phyloP scores from a whole-genome alignment of 2,329 filamentous ascomycete species.

The Clarireedia paspali region DNA sequence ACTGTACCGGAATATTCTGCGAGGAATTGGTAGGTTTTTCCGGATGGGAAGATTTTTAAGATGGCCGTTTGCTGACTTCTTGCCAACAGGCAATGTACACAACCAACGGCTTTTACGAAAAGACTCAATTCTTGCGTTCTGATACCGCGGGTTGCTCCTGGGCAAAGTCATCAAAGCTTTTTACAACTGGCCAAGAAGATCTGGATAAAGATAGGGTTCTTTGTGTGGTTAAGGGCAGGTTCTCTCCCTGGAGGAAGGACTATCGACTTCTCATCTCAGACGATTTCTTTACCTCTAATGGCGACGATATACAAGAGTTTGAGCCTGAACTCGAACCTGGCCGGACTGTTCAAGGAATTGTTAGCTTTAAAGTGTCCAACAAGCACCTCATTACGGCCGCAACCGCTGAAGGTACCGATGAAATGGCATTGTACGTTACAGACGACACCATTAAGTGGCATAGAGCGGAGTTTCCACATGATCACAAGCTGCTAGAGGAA shows the following conservation, averaged over 20 bases:
- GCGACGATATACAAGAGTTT: constrained; percentile 47
- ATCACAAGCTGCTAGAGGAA: constrained; percentile 73
- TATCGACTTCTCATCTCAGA: constrained; percentile 77
- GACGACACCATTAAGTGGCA: constrained; percentile 83
- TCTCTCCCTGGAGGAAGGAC: constrained; percentile 63
- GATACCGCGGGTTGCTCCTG: constrained; percentile 75
- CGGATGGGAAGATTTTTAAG: neutral
- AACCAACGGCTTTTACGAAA: constrained; percentile 70
- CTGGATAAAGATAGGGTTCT: constrained; percentile 65
- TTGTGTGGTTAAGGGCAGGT: constrained; percentile 70
- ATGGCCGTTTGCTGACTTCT: constrained; percentile 10
- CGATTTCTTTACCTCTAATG: constrained; percentile 63
- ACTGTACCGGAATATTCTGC: constrained; percentile 58
- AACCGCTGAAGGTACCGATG: constrained; percentile 70
- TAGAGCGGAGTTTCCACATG: constrained; percentile 76
- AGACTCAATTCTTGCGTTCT: constrained; percentile 55
- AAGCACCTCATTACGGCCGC: constrained; percentile 81
- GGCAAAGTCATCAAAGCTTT: constrained; percentile 70
- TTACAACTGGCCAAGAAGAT: constrained; percentile 59
- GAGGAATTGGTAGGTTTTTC: constrained; percentile 41
- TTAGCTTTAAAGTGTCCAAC: constrained; percentile 77
- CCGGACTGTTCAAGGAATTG: constrained; percentile 68
- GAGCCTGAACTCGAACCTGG: constrained; percentile 72
- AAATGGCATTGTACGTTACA: constrained; percentile 87
- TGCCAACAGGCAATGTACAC: constrained; percentile 56